phyloP scores from a whole-genome alignment of 805 yeast genomes.

The Saccharomycopsis fibuligera region DNA sequence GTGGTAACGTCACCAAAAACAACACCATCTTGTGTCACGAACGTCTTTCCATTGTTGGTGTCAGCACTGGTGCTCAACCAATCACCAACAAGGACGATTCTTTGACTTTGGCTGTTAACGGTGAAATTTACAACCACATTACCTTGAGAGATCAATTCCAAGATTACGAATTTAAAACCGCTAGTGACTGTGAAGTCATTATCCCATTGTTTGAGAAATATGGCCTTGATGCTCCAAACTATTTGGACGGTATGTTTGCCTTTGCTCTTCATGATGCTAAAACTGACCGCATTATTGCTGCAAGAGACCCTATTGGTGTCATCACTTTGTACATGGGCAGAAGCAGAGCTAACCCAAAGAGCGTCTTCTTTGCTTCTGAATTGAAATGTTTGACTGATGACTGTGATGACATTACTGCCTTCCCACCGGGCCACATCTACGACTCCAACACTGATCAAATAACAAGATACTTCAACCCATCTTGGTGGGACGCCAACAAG shows the following conservation, averaged over 20 bases:
- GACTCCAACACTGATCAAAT: slow-evolving; percentile 84
- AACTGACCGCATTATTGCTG: slow-evolving; percentile 86
- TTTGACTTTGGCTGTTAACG: slow-evolving; percentile 81
- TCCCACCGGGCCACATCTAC: slow-evolving; percentile 98
- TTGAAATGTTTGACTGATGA: slow-evolving; percentile 89
- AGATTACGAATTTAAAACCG: slow-evolving; percentile 74
- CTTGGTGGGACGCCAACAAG: slow-evolving; percentile 84
- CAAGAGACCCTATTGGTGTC: slow-evolving; percentile 97
- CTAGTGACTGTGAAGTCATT: slow-evolving; percentile 96
- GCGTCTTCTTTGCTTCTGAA: slow-evolving; percentile 90
- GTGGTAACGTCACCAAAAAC: slow-evolving; percentile 65
- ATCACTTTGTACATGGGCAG: slow-evolving; percentile 96
- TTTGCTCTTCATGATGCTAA: slow-evolving; percentile 83
- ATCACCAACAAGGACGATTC: slow-evolving; percentile 73
- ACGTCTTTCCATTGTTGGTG: slow-evolving; percentile 95
- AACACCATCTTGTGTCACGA: slow-evolving; percentile 91
- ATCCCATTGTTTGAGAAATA: slow-evolving; percentile 86
- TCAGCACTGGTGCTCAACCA: slow-evolving; percentile 98
- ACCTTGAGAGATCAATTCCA: slow-evolving; percentile 69
- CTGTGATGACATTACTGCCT: slow-evolving; percentile 86
- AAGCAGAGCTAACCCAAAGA: slow-evolving; percentile 54
- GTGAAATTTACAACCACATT: slow-evolving; percentile 97
- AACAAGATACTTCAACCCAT: slow-evolving; percentile 84
- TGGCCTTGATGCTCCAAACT: slow-evolving; percentile 83
- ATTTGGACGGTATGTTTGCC: slow-evolving; percentile 97